A percentile compares a stretch with the other conserved stretches of the same genome.
Evolutionary conservation across 768 basidiomycete species (phyloP).

Genomic region (Suillus americanus): DNA sequence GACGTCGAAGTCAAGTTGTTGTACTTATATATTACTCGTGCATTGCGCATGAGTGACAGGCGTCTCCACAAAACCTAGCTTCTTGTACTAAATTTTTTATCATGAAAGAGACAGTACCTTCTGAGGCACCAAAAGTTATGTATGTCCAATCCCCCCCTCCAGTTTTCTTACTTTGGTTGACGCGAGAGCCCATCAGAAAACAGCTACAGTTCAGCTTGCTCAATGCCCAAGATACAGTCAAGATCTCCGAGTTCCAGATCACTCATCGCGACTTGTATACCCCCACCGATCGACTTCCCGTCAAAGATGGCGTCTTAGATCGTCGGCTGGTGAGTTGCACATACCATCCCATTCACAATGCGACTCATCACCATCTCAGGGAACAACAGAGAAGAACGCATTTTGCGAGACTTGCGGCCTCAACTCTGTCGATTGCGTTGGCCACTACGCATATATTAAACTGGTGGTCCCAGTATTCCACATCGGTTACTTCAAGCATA

Average conservation of each 20-base stretch:
- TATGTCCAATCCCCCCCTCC: conserved; percentile 32
- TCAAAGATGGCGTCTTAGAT: conserved; percentile 91
- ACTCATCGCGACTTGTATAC: conserved; percentile 92
- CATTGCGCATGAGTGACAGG: not conserved
- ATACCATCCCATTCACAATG: not conserved
- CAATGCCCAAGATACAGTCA: conserved; percentile 93
- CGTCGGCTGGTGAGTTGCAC: conserved; percentile 69
- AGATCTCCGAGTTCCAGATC: conserved; percentile 94
- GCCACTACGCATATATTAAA: conserved; percentile 99
- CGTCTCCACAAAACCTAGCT: not conserved
- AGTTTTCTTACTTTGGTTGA: conserved; percentile 5
- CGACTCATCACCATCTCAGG: conserved; percentile 46
- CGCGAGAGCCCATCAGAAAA: conserved; percentile 55
- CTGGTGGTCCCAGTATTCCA: conserved; percentile 96
- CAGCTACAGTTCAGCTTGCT: conserved; percentile 94
- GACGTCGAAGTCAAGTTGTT: not conserved
- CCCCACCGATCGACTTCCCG: conserved; percentile 76
- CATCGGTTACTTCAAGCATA: conserved; percentile 97
- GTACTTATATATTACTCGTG: not conserved
- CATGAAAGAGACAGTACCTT: conserved; percentile 81
- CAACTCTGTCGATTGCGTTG: conserved; percentile 90
- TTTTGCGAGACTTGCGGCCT: conserved; percentile 96
- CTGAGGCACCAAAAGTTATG: conserved; percentile 84
- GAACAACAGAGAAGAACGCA: conserved; percentile 89
- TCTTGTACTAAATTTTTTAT: not conserved